phyloP scores from a whole-genome alignment of 116 monocot genomes.

The Cymodocea nodosa region DNA sequence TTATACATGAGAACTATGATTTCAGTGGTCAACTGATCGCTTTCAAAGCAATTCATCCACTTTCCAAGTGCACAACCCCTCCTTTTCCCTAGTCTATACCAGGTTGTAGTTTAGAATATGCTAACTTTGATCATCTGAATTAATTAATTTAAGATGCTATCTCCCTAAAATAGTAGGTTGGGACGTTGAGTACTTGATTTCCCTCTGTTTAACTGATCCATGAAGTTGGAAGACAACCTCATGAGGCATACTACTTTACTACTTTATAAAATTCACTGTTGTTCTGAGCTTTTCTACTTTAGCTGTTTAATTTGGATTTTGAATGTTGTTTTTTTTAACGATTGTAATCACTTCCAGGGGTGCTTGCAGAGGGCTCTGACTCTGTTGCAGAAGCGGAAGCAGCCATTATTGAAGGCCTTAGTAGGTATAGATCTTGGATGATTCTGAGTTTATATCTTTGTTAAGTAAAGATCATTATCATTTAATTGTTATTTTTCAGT shows the following conservation, averaged over 20 bases:
- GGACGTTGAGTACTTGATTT: no score
- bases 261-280: background rate
- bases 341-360: constrained; percentile 56
- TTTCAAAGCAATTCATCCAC: no score
- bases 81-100: no score
- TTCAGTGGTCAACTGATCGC: no score
- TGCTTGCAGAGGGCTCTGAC: constrained; percentile 56
- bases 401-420: constrained; percentile 62
- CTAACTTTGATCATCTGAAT: no score
- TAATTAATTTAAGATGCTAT: no score
- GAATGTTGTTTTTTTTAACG: constrained; percentile 31
- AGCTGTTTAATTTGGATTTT: background rate
- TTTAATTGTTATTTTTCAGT: constrained; percentile 17
- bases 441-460: background rate
- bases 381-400: constrained; percentile 73
- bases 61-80: no score
- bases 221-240: no score
- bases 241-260: background rate
- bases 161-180: no score
- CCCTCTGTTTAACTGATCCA: no score
- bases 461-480: background rate
- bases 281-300: background rate
- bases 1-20: no score
- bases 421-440: constrained; percentile 31
- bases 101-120: no score